Evolutionary conservation across 1,284 basidiomycete genomes (phyloP).

Genomic region (Microbotryomycetes sp.): DNA sequence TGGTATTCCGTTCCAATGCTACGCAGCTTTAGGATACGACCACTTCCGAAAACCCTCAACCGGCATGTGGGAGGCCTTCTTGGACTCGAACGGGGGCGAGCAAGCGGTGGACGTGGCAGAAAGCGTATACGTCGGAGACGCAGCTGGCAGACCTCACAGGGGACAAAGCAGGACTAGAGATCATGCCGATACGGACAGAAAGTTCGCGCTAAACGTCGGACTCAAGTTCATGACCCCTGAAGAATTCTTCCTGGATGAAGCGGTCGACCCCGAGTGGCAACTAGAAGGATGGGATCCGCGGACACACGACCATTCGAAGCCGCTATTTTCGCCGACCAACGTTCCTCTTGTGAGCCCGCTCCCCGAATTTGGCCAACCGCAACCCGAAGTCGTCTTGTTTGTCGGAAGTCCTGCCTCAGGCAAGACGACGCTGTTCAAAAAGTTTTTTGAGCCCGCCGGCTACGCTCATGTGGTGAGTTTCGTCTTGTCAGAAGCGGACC

Average conservation of each 20-base stretch:
- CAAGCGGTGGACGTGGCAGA: slow-evolving; percentile 55
- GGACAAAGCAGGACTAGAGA: slow-evolving; percentile 59
- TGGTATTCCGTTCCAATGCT: slow-evolving; percentile 65
- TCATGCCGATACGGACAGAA: slow-evolving; percentile 67
- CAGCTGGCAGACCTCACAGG: slow-evolving; percentile 68
- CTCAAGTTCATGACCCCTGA: slow-evolving; percentile 62
- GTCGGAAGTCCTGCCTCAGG: slow-evolving; percentile 81
- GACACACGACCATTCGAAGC: slow-evolving; percentile 41
- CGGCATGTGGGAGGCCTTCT: slow-evolving; percentile 74
- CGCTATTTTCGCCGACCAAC: slow-evolving; percentile 55
- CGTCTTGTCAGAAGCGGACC: neutral
- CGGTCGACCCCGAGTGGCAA: neutral
- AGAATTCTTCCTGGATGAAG: slow-evolving; percentile 63
- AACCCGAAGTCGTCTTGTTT: slow-evolving; percentile 63
- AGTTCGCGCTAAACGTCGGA: slow-evolving; percentile 70
- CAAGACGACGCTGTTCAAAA: slow-evolving; percentile 71
- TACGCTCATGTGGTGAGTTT: slow-evolving; percentile 59
- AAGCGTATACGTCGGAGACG: slow-evolving; percentile 82
- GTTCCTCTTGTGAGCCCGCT: slow-evolving; percentile 52
- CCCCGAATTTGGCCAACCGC: slow-evolving; percentile 22
- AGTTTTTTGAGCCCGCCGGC: slow-evolving; percentile 57
- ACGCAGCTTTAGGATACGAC: slow-evolving; percentile 70
- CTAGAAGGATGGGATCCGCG: slow-evolving; percentile 13
- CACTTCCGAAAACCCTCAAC: slow-evolving; percentile 78
- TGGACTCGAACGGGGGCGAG: slow-evolving; percentile 54